A percentile compares a stretch with the other conserved stretches of the same genome.
These are phyloP conservation scores for Ciborinia camelliae DNA, from an alignment of 2,329 filamentous ascomycete species.

Conservation along the genomic window DNA sequence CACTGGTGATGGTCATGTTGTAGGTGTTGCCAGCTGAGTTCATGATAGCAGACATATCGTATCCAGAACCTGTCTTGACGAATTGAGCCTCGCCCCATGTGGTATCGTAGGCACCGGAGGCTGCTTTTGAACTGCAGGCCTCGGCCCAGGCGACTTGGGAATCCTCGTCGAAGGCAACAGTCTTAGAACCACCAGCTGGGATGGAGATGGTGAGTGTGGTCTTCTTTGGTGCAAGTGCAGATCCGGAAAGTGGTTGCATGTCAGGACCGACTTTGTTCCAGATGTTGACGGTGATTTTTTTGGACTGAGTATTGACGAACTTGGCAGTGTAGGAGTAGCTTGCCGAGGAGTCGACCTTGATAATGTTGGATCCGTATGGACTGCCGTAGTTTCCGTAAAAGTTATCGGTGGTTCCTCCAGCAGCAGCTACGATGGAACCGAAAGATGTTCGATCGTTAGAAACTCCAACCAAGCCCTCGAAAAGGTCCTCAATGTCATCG, in stretches of 20 bases:
- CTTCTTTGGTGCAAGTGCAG: conserved; percentile 30
- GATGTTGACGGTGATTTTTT: conserved; percentile 30
- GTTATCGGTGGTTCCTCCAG: conserved; percentile 15
- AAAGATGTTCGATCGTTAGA: conserved; percentile 29
- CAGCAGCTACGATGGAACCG: conserved; percentile 19
- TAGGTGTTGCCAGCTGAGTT: conserved; percentile 34
- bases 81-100: conserved; percentile 35
- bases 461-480: conserved; percentile 26
- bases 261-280: conserved; percentile 34
- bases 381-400: conserved; percentile 31
- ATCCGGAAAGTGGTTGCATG: conserved; percentile 25
- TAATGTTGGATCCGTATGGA: conserved; percentile 35
- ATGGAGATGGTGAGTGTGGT: conserved; percentile 32
- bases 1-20: conserved; percentile 33
- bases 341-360: conserved; percentile 26
- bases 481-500: conserved; percentile 19
- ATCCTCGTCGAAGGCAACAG: conserved; percentile 33
- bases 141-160: conserved; percentile 32
- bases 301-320: conserved; percentile 30
- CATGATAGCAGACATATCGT: conserved; percentile 36
- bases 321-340: conserved; percentile 32
- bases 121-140: conserved; percentile 17
- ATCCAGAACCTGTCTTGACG: conserved; percentile 30
- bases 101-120: conserved; percentile 29
- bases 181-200: conserved; percentile 27